Evolutionary conservation across 352 stramenopile genomes (phyloP).

Genomic region (Phytophthora litchii): DNA sequence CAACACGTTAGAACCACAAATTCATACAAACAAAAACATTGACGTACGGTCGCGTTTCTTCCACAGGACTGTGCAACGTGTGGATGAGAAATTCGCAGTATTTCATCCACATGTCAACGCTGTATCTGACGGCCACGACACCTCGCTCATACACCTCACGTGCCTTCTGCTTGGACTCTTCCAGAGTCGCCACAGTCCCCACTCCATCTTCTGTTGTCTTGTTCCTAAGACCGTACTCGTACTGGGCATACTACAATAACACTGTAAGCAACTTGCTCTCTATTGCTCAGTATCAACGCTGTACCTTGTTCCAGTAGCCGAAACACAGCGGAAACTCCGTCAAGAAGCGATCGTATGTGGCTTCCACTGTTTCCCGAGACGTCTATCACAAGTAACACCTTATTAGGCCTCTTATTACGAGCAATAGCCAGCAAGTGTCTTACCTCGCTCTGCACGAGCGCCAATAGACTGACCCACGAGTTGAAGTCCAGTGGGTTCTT

Average conservation of each 20-base stretch:
- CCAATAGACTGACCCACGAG: conserved; percentile 75
- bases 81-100: conserved; percentile 82
- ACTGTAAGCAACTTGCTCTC: neutral
- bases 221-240: conserved; percentile 54
- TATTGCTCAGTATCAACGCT: neutral
- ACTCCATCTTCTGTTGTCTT: conserved; percentile 45
- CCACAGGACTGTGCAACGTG: conserved; percentile 57
- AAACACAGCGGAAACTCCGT: conserved; percentile 81
- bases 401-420: neutral
- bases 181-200: conserved; percentile 41
- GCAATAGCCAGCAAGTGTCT: neutral
- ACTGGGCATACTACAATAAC: conserved; percentile 68
- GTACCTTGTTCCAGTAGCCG: conserved; percentile 89
- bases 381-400: conserved; percentile 14
- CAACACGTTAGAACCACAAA: conserved; percentile 1
- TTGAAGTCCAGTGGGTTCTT: conserved; percentile 84
- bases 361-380: conserved; percentile 59
- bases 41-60: conserved; percentile 66
- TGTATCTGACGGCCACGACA: conserved; percentile 63
- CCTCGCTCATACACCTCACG: conserved; percentile 72
- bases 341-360: conserved; percentile 76
- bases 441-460: conserved; percentile 76
- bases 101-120: conserved; percentile 87
- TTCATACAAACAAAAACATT: neutral
- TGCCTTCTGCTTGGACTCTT: conserved; percentile 54